Conservation (phyloP, 768 basidiomycete species). For the Tephrocybe rancida region DNA sequence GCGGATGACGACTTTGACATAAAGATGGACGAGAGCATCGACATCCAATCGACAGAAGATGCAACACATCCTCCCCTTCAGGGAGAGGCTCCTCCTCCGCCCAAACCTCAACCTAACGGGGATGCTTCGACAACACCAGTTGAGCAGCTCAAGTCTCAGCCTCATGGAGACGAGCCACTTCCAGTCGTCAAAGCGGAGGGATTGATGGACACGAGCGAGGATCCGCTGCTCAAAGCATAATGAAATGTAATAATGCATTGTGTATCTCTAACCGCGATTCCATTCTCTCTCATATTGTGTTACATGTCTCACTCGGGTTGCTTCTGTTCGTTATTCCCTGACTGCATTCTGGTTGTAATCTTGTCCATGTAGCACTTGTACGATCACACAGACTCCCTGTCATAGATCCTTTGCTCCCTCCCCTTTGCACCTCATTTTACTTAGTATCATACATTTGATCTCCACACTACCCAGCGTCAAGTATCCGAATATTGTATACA, state of each 20-base stretch:
- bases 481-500: conserved; percentile 15
- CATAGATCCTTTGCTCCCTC: conserved; percentile 22
- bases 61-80: conserved; percentile 28
- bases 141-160: conserved; percentile 50
- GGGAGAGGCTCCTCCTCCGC: conserved; percentile 50
- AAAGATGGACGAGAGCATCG: conserved; percentile 27
- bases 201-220: conserved; percentile 67
- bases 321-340: conserved; percentile 25
- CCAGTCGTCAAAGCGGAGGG: conserved; percentile 62
- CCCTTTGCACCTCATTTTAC: conserved; percentile 10
- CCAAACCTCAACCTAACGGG: conserved; percentile 49
- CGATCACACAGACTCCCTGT: conserved; percentile 22
- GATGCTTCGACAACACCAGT: conserved; percentile 39
- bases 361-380: conserved; percentile 30
- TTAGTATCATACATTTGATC: conserved; percentile 19
- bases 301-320: conserved; percentile 19
- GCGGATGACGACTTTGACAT: conserved; percentile 36
- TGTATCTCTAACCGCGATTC: conserved; percentile 19
- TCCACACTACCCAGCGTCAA: conserved; percentile 9
- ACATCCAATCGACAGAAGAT: conserved; percentile 22
- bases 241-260: conserved; percentile 13
- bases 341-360: conserved; percentile 27
- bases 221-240: conserved; percentile 43
- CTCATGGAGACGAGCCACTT: conserved; percentile 56
- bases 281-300: conserved; percentile 17